Evolutionary conservation across 345 rosid genomes (phyloP).

Genomic region (Firmiana major): DNA sequence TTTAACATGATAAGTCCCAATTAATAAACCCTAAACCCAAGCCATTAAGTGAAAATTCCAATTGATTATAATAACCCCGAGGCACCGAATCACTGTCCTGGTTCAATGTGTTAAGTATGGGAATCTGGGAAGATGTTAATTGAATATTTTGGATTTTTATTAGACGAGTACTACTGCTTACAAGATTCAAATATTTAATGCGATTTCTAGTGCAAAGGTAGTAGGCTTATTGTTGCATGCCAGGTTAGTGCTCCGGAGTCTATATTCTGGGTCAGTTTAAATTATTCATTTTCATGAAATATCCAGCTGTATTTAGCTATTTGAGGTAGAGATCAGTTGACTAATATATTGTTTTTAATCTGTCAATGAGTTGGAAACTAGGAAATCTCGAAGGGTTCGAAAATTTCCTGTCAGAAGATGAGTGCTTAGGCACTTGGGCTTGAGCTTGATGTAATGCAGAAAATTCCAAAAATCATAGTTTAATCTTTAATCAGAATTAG

Average conservation of each 20-base stretch:
- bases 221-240: constrained; percentile 35
- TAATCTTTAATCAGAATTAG: neutral
- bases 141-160: neutral
- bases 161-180: neutral
- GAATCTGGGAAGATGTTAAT: constrained; percentile 5
- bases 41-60: neutral
- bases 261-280: constrained; percentile 25
- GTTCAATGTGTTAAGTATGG: constrained; percentile 25
- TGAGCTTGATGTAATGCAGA: neutral
- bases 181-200: constrained; percentile 12
- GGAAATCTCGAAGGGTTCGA: constrained; percentile 17
- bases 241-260: constrained; percentile 24
- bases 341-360: constrained; percentile 20
- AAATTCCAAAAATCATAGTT: neutral
- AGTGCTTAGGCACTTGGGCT: neutral
- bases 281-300: constrained; percentile 22
- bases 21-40: neutral
- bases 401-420: neutral
- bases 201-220: constrained; percentile 21
- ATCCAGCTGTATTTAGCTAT: constrained; percentile 58
- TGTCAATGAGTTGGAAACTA: constrained; percentile 28
- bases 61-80: neutral
- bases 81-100: constrained; percentile 16
- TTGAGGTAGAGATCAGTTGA: constrained; percentile 26
- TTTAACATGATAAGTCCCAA: no score